Evolutionary conservation across 768 basidiomycete species (phyloP).

Genomic region (Filobasidium floriforme): DNA sequence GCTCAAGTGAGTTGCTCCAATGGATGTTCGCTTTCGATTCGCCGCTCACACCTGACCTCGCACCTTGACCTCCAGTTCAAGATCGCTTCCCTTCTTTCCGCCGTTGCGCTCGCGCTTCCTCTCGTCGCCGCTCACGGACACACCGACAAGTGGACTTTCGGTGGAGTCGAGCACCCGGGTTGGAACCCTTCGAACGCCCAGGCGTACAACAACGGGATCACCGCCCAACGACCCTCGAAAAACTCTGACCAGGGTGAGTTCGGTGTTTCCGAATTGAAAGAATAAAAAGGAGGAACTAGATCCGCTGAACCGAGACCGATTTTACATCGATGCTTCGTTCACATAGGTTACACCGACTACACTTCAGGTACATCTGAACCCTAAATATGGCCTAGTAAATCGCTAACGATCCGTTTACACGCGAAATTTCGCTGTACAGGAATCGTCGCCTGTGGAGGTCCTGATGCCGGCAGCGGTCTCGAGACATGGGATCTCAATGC

Average conservation of each 20-base stretch:
- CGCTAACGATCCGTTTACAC: too few species aligned
- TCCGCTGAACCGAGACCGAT: background rate
- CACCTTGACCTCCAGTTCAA: background rate
- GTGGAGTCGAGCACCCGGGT: constrained; percentile 15
- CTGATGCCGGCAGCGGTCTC: constrained; percentile 19
- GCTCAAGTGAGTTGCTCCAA: too few species aligned
- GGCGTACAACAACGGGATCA: constrained; percentile 9
- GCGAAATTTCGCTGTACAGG: too few species aligned
- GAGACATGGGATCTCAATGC: constrained; percentile 22
- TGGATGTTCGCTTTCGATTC: too few species aligned
- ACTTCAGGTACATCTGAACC: too few species aligned
- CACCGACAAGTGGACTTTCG: constrained; percentile 1
- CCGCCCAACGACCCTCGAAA: constrained; percentile 10
- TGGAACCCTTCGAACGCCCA: constrained; percentile 25
- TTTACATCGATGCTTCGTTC: background rate
- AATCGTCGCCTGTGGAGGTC: constrained; percentile 26
- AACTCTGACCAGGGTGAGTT: constrained; percentile 4
- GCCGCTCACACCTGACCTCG: too few species aligned
- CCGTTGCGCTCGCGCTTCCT: background rate
- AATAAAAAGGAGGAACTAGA: too few species aligned
- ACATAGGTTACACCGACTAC: background rate
- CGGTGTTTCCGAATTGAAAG: too few species aligned
- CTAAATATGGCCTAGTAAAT: too few species aligned
- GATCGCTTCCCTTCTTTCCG: background rate
- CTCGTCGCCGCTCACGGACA: constrained; percentile 21